Base-by-base conservation (phyloP, 176 grass and related monocot genomes). In the Panicum miliaceum region DNA sequence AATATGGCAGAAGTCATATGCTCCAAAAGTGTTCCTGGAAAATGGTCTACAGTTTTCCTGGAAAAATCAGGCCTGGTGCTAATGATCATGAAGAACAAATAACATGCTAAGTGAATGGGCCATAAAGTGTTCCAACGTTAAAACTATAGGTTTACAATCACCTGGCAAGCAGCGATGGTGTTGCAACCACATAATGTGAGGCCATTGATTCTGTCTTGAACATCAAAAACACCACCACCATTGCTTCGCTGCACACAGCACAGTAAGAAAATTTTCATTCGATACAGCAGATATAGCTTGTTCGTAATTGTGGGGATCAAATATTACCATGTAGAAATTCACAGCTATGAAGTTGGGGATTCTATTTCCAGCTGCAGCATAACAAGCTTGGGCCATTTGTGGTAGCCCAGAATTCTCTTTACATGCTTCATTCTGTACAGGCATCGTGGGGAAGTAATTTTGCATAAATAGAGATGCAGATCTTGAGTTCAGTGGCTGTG, bases 301-400 rank as follows among this genome's bases (percentile, higher is more conserved):
- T 71, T 19, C 37, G 57, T 67, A 59, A 41, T n/a, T 66, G 22
- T 36, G 26, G 18, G 9, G 32, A 71, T 60, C 41, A 41, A 63
- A 64, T 83, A 72, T 73, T 92, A 95, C 96, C 96, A 98, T 98
- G 88, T 98, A 98, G 74, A 95, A 98, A 70, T 98, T 96, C 57
- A 98, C 87, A 84, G 96, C 89, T 80, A 98, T 59, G 58, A 90
- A 98, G 84, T 95, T 98, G 0, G 96, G 96, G 85, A 94, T 90
- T 87, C 86, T 90, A 87, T 92, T 98, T 77, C 91, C 96, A 72
- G 96, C 89, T 74, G 89, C 93, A 82, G 82, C 86, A 90, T 94
- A 98, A 78, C 96, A 98, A 46, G 89, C 58, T 77, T 95, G 88
- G 48, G 93, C 93, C 96, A 98, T 98, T 64, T 98, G 83, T 46